Evolutionary conservation across 1,139 yeast genomes (phyloP), one percentile per base, ranked within the genome.

Genomic region (Candida neerlandica): DNA sequence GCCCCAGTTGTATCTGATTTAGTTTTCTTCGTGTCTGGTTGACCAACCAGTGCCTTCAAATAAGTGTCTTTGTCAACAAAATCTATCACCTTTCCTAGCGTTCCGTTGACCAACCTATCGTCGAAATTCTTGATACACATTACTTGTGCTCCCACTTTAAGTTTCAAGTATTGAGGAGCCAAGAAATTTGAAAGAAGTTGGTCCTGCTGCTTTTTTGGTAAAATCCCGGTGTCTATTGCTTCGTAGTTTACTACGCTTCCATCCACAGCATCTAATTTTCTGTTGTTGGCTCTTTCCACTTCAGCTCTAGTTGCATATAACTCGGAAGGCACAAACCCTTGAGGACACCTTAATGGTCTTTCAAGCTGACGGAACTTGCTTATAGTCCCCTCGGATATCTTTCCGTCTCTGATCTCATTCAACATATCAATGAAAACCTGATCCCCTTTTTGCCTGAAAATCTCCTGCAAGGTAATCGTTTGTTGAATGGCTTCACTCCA

Each of bases 81-180:
- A 14, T 66, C 78, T 27, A 76, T 59, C 1, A 94, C 92, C 53
- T 80, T 86, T 0, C 99, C 99, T 43, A 94, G 70, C 0, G 97
- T 85, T 0, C 99, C 99, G 67, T 94, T 94, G 4, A 95, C 99
- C 43, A 94, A 74, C 0, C 87, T 82, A 23, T 85, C 90, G 64
- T 92, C 97, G 50, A 89, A 78, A 64, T 94, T 95, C 65, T 94
- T 94, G 52, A 94, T 81, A 77, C 95, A 85, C 99, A 94, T 95
- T 0, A 94, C 99, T 68, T 94, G 99, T 0, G 97, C 94, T 37
- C 92, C 92, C 44, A 78, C 77, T 60, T 91, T 92, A 57, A 94
- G 71, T 11, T 73, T 73, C 19, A 94, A 66, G 30, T 69, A 69
- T 41, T 75, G 71, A 1, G 90, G 92, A 2, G 96, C 95, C 63